Evolutionary conservation across 495 filamentous ascomycete genomes (phyloP).

Genomic region (Hypoxylon fragiforme): DNA sequence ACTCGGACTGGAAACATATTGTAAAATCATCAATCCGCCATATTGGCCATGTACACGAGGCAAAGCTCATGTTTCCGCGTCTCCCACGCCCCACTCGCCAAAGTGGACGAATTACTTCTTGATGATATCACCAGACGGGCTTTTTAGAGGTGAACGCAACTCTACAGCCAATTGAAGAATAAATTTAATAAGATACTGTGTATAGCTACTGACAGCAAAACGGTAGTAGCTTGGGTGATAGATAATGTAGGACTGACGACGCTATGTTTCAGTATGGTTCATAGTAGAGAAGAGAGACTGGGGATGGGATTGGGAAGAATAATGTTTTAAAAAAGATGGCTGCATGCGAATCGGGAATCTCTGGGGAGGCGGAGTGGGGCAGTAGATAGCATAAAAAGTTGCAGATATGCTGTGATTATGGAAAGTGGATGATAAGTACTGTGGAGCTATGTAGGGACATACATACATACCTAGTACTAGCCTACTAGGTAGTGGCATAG

Average conservation of each 20-base stretch:
- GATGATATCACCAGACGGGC: conserved; percentile 30
- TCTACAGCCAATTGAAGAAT: conserved; percentile 11
- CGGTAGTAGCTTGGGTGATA: background rate
- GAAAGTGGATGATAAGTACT: conserved; percentile 8
- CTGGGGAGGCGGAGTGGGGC: conserved; percentile 22
- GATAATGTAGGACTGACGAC: conserved; percentile 1
- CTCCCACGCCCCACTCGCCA: conserved; percentile 29
- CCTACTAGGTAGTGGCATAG: no score
- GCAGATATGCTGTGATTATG: conserved; percentile 13
- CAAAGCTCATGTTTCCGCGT: conserved; percentile 56
- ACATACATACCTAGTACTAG: no score
- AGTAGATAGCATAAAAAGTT: conserved; percentile 29
- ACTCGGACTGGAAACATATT: conserved; percentile 87
- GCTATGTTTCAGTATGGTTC: background rate
- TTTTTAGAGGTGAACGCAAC: background rate
- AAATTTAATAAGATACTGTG: background rate
- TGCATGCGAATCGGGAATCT: conserved; percentile 21
- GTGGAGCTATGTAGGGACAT: no score
- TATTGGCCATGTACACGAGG: conserved; percentile 74
- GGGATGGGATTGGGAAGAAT: conserved; percentile 6
- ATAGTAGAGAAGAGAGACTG: background rate
- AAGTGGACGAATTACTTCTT: conserved; percentile 15
- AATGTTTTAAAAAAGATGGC: conserved; percentile 9
- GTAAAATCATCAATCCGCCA: conserved; percentile 92
- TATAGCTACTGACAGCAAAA: conserved; percentile 8